phyloP scores from a whole-genome alignment of 225 moss, liverwort and hornwort species.

The Ulota crispa region DNA sequence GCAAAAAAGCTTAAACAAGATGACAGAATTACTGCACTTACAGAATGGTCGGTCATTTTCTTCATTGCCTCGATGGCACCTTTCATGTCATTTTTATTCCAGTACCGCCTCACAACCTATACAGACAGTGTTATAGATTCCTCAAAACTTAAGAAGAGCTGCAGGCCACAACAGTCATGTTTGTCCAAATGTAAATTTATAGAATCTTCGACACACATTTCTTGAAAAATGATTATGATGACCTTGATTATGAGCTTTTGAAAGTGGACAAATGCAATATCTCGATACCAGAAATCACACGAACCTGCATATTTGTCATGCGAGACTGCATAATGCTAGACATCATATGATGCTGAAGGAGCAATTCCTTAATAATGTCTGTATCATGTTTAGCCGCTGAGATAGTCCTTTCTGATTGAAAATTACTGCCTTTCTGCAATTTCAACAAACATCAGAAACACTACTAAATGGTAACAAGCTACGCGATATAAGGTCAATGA shows the following conservation, averaged over 20 bases:
- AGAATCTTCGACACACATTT: too few relatives aligned
- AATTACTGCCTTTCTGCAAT: constrained; percentile 61
- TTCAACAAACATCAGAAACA: constrained; percentile 24
- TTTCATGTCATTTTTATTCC: constrained; percentile 95
- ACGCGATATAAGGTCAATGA: not conserved
- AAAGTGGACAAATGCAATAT: constrained; percentile 9
- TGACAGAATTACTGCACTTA: constrained; percentile 27
- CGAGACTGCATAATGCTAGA: constrained; percentile 97
- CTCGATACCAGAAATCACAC: constrained; percentile 19
- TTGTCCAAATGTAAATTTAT: not conserved
- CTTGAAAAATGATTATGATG: not conserved
- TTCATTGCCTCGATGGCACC: constrained; percentile 99
- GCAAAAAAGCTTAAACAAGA: not conserved
- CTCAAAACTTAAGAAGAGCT: constrained; percentile 15
- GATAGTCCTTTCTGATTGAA: constrained; percentile 54
- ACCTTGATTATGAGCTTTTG: not conserved
- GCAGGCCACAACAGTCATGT: not conserved
- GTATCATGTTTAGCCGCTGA: constrained; percentile 67
- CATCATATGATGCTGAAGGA: constrained; percentile 94
- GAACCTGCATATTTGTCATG: constrained; percentile 94
- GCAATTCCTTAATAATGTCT: constrained; percentile 89
- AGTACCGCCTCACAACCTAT: constrained; percentile 90
- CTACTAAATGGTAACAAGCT: not conserved
- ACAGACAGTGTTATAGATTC: constrained; percentile 10
- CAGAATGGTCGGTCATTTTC: constrained; percentile 95